phyloP scores from a whole-genome alignment of 345 rosid genomes.

The Melastoma malabathricum region DNA sequence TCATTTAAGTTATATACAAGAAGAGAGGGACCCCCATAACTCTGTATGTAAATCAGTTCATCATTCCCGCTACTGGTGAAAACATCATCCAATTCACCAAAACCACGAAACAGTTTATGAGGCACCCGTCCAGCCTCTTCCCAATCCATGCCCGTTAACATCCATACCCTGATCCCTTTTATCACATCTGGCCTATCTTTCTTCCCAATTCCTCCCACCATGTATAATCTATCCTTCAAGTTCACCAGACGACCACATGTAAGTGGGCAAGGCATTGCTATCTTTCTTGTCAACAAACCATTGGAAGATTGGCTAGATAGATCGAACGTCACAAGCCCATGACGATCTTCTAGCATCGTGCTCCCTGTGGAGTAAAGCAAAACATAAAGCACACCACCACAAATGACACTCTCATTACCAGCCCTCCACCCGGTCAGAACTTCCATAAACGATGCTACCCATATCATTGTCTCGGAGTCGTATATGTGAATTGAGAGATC shows the following conservation, averaged over 20 bases:
- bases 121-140: constrained; percentile 79
- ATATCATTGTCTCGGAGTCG: constrained; percentile 49
- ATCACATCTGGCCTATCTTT: constrained; percentile 72
- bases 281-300: constrained; percentile 32
- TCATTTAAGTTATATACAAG: constrained; percentile 50
- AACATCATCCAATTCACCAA: constrained; percentile 93
- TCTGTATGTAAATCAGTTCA: constrained; percentile 72
- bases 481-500: constrained; percentile 57
- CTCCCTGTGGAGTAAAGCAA: constrained; percentile 65
- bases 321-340: constrained; percentile 46
- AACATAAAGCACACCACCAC: constrained; percentile 52
- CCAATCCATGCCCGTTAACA: constrained; percentile 55
- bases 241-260: constrained; percentile 94
- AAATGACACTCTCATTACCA: constrained; percentile 80
- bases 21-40: constrained; percentile 78
- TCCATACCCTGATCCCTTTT: constrained; percentile 92
- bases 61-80: constrained; percentile 80
- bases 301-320: constrained; percentile 28
- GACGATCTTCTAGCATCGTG: constrained; percentile 47
- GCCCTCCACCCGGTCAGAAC: constrained; percentile 91
- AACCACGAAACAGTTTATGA: constrained; percentile 70
- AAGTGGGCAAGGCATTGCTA: constrained; percentile 64
- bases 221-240: constrained; percentile 64
- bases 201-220: constrained; percentile 94
- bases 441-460: constrained; percentile 49